Conservation (phyloP, 768 basidiomycete genomes). For the Hypholoma fasciculare region DNA sequence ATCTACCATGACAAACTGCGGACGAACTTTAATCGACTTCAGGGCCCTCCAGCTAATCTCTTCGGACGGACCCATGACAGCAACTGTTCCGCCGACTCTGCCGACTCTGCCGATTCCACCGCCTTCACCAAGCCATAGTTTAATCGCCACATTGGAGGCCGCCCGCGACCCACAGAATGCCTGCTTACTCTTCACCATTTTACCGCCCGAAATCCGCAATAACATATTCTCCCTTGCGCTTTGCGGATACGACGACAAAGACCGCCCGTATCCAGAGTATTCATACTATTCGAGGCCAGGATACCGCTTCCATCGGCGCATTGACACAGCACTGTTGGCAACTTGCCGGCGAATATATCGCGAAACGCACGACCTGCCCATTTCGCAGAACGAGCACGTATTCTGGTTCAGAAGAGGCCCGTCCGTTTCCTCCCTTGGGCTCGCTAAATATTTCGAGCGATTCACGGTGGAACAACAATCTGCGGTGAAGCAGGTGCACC, state of each 20-base stretch:
- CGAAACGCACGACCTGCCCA: slow-evolving; percentile 11
- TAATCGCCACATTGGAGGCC: slow-evolving; percentile 1
- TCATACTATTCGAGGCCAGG: slow-evolving; percentile 4
- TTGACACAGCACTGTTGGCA: slow-evolving; percentile 6
- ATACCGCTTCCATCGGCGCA: slow-evolving; percentile 8
- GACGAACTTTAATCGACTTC: no score
- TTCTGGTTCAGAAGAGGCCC: slow-evolving; percentile 5
- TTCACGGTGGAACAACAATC: slow-evolving; percentile 7
- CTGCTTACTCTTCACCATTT: slow-evolving; percentile 2
- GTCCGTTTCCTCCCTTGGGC: background rate
- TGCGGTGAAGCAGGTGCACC: slow-evolving; percentile 7
- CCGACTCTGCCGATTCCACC: no score
- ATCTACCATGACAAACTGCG: no score
- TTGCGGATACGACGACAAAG: slow-evolving; percentile 6
- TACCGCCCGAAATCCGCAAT: slow-evolving; percentile 10
- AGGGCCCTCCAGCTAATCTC: no score
- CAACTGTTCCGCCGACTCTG: no score
- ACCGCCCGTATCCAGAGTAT: slow-evolving; percentile 4
- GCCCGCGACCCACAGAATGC: slow-evolving; percentile 1
- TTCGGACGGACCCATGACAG: no score
- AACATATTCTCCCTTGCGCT: slow-evolving; percentile 8
- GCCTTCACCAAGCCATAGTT: background rate
- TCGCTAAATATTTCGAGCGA: background rate
- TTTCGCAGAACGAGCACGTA: slow-evolving; percentile 11
- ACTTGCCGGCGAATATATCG: slow-evolving; percentile 11